Base-by-base conservation (phyloP, 768 basidiomycete genomes). In the Neoboletus magnificus region DNA sequence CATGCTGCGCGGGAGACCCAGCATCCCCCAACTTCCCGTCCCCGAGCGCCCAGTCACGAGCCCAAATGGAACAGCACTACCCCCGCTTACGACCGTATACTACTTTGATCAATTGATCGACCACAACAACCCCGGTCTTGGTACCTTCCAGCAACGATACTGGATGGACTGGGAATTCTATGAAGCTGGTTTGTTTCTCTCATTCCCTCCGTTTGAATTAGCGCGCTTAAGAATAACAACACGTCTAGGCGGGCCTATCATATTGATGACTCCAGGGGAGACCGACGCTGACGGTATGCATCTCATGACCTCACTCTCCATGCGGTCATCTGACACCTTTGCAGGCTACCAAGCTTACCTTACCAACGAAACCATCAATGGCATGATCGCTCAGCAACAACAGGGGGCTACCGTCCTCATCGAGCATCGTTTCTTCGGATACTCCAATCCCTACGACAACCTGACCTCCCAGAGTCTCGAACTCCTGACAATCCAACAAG, bases 121-220 rank as follows among this genome's bases (percentile, higher is more conserved):
- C 62, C 82, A 82, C 65, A 76, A 66, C 33, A 70, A 82, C 57
- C 82, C 85, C n/a, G 72, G 76, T 27, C 71, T 81, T 22, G 88
- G 88, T 20, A 89, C 86, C n/a, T 91, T 91, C 71, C 75, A 82
- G 65, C 88, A 89, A 70, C 80, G 88, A 35, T 89, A 79, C 69
- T 89, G 86, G 86, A 76, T 81, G 56, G 82, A 82, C 30, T 86
- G 76, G 68, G 83, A 89, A 66, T 86, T 76, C 61, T 89, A 89
- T 59, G 74, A 84, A 66, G 56, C 71, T 37, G 80, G 82, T 79
- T 52, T 49, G 33, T 37, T 18, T 16, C 1, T 29, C 5, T 20
- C 35, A 56, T 35, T 22, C 35, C 10, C 22, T 23, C 27, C 35
- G n/a, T 33, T 27, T 10, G 1, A 44, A 16, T n/a, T 3, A 1